phyloP scores from a whole-genome alignment of 371 early-diverging fungal species.

The Mortierella sp. region DNA sequence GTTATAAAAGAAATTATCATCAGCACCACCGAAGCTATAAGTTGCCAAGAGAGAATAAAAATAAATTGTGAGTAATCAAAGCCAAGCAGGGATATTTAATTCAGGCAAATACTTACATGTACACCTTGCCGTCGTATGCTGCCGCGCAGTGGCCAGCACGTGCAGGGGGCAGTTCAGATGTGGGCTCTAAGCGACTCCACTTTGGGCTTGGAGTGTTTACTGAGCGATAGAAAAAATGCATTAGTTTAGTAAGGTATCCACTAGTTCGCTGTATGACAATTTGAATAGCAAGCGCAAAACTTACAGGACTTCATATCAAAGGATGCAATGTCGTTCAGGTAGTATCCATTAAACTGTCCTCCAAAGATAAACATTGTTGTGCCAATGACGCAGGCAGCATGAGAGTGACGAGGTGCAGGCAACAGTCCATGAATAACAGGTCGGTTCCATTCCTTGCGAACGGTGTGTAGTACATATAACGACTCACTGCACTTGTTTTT shows the following conservation, averaged over 20 bases:
- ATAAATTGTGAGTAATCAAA: neutral
- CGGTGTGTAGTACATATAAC: slow-evolving; percentile 41
- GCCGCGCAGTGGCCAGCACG: slow-evolving; percentile 72
- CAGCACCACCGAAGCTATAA: slow-evolving; percentile 79
- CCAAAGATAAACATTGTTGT: slow-evolving; percentile 82
- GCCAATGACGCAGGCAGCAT: slow-evolving; percentile 72
- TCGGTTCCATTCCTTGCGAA: slow-evolving; percentile 66
- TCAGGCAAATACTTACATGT: slow-evolving; percentile 61
- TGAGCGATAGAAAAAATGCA: slow-evolving; percentile 11
- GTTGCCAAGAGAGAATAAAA: too few relatives aligned
- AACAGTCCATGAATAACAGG: slow-evolving; percentile 67
- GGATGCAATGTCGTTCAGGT: slow-evolving; percentile 74
- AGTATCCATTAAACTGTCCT: slow-evolving; percentile 75
- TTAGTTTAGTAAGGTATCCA: neutral
- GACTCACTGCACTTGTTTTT: slow-evolving; percentile 53
- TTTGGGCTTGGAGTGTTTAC: slow-evolving; percentile 61
- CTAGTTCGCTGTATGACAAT: too few relatives aligned
- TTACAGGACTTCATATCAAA: slow-evolving; percentile 76
- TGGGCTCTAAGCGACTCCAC: slow-evolving; percentile 67
- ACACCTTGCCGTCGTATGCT: slow-evolving; percentile 69
- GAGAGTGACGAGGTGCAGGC: slow-evolving; percentile 77
- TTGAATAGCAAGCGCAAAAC: slow-evolving; percentile 9
- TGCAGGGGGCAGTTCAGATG: slow-evolving; percentile 66
- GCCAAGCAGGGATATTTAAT: neutral
- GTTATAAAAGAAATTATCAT: slow-evolving; percentile 76